These are phyloP conservation scores for Noccaea caerulescens DNA, from an alignment of 345 rosid species.

Conservation along the genomic window DNA sequence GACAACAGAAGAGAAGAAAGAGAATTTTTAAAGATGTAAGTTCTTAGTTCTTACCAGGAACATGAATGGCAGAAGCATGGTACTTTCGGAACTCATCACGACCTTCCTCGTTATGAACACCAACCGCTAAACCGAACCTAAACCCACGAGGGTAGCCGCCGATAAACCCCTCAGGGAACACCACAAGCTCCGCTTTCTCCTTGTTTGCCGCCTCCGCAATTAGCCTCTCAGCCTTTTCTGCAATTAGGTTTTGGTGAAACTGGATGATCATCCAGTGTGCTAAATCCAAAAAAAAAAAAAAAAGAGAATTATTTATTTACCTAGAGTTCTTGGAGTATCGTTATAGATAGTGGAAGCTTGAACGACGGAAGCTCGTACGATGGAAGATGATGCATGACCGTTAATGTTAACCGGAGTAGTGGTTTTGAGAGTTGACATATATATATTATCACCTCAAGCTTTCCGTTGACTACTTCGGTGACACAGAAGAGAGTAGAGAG, in stretches of 20 bases:
- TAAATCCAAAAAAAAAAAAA: too few relatives aligned
- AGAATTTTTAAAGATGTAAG: too few relatives aligned
- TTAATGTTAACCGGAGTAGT: constrained; percentile 7
- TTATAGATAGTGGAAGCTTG: constrained; percentile 85
- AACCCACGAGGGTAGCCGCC: constrained; percentile 34
- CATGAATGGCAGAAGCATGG: constrained; percentile 39
- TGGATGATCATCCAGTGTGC: too few relatives aligned
- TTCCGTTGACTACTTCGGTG: too few relatives aligned
- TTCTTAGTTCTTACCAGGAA: constrained; percentile 58
- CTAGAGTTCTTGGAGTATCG: constrained; percentile 69
- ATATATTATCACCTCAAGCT: background rate
- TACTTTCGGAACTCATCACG: constrained; percentile 34
- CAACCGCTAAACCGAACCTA: constrained; percentile 17
- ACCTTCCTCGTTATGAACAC: constrained; percentile 17
- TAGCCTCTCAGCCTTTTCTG: constrained; percentile 3
- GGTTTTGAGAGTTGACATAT: background rate
- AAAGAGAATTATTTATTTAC: background rate
- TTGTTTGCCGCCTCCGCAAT: constrained; percentile 12
- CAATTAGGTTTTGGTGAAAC: too few relatives aligned
- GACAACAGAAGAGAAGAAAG: too few relatives aligned
- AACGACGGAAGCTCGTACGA: constrained; percentile 72
- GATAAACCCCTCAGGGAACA: constrained; percentile 25
- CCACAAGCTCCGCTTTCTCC: background rate
- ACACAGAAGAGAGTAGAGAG: too few relatives aligned
- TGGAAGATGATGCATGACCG: constrained; percentile 47